Conservation (phyloP, 192 early-diverging fungal species). For the Pilobolus umbonatus region DNA sequence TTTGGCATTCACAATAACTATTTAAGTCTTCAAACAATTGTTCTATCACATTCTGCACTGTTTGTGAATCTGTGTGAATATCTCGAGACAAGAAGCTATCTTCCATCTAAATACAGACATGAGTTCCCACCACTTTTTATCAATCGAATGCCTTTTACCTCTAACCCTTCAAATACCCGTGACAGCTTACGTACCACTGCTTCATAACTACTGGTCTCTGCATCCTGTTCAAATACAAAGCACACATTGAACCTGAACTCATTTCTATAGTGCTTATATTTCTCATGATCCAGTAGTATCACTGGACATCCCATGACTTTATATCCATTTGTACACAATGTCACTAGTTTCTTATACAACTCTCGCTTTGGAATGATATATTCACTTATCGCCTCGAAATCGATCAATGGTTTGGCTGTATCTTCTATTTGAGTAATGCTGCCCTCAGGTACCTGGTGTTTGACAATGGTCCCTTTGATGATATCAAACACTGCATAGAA, state of each 20-base stretch:
- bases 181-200: conserved; percentile 88
- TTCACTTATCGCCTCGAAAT: conserved; percentile 76
- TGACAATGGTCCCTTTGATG: conserved; percentile 68
- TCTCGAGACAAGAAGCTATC: conserved; percentile 51
- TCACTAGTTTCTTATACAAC: conserved; percentile 72
- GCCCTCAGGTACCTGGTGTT: conserved; percentile 73
- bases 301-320: conserved; percentile 77
- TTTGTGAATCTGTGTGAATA: conserved; percentile 23
- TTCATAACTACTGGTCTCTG: conserved; percentile 78
- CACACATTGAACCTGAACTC: conserved; percentile 89
- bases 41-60: conserved; percentile 74
- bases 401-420: conserved; percentile 44
- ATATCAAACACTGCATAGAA: conserved; percentile 82
- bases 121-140: background rate
- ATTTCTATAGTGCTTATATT: conserved; percentile 68
- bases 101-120: conserved; percentile 43
- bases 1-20: conserved; percentile 80
- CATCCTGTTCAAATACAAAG: conserved; percentile 87
- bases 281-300: conserved; percentile 52
- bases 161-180: conserved; percentile 70
- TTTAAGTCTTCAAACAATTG: conserved; percentile 86
- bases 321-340: conserved; percentile 61
- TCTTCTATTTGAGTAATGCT: conserved; percentile 39
- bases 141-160: conserved; percentile 37
- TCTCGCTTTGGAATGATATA: conserved; percentile 82